phyloP scores from a whole-genome alignment of 2,329 filamentous ascomycete genomes.

The Colletotrichum spaethianum region DNA sequence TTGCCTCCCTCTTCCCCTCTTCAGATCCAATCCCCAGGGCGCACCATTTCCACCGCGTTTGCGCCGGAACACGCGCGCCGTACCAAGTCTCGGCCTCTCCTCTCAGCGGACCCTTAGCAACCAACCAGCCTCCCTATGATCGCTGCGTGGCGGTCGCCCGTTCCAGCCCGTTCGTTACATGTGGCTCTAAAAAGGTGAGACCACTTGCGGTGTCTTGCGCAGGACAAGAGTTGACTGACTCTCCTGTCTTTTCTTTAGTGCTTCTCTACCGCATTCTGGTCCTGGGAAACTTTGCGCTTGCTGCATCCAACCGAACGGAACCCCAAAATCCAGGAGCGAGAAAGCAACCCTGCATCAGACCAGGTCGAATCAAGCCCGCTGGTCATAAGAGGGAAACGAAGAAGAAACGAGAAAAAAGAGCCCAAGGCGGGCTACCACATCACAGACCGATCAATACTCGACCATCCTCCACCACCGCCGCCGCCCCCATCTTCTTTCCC shows the following conservation, averaged over 20 bases:
- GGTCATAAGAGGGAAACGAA: constrained; percentile 21
- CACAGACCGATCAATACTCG: constrained; percentile 30
- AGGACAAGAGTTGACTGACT: not conserved
- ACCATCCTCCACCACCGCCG: constrained; percentile 17
- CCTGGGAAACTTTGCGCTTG: constrained; percentile 9
- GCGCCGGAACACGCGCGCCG: constrained; percentile 8
- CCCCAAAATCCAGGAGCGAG: constrained; percentile 5
- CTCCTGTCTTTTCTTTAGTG: not conserved
- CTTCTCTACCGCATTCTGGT: not conserved
- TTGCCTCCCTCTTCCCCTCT: not conserved
- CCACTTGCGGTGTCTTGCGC: constrained; percentile 17
- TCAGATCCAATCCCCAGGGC: not conserved
- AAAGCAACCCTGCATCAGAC: constrained; percentile 24
- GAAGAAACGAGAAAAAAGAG: constrained; percentile 23
- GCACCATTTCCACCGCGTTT: constrained; percentile 18
- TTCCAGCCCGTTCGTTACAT: constrained; percentile 38
- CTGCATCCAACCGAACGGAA: constrained; percentile 16
- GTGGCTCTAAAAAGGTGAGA: constrained; percentile 41
- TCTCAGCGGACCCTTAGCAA: constrained; percentile 8
- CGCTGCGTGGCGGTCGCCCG: constrained; percentile 20
- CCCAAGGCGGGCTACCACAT: constrained; percentile 31
- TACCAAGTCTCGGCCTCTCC: constrained; percentile 16
- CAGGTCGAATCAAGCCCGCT: constrained; percentile 16
- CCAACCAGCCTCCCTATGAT: constrained; percentile 5
- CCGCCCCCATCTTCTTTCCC: constrained; percentile 3